Base-by-base conservation (phyloP, 2,329 filamentous ascomycete genomes). In the Dothistroma pini region DNA sequence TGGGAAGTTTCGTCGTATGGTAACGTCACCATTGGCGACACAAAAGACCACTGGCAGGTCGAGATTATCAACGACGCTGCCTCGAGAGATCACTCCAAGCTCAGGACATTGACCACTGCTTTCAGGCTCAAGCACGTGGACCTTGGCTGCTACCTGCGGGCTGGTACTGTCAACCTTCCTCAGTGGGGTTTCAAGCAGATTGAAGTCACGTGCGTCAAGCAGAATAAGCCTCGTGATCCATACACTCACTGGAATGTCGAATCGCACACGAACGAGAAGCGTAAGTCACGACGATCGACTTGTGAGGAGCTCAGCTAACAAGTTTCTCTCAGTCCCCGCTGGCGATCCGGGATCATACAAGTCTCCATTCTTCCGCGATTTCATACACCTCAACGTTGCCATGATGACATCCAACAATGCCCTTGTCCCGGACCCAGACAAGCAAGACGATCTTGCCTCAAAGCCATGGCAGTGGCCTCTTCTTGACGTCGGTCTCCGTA, bases 321-420 rank as follows among this genome's bases (percentile, higher is more conserved):
- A 48, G 41, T 19, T 32, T 35, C 50, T 38, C 50, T 38, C 71
- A 95, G 90, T 97, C 29, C 93, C 95, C 44, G 86, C 90, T 64
- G 89, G 90, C 69, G 90, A 97, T 76, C 90, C 95, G 58, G 91
- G 89, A 70, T 88, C 90, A 59, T 99, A 97, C 82, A 96, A 90
- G 80, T 97, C 93, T 38, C 95, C 96, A 2, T 99, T 99, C 83
- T 83, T 96, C 73, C 93, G 96, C 74, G 95, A 99, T 77, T 99
- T 99, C 72, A 88, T 99, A 66, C 95, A 99, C 76, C 81, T 97
- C 63, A 99, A 99, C 75, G 95, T 99, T 64, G 95, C 95, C 65
- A 99, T 99, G 95, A 97, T 97, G 93, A 99, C 95, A 3, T 97
- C 95, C 44, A 99, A 99, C 84, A 99, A 99, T 74, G 95, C 95